These are phyloP conservation scores for Boletus rubroflammeus DNA, from an alignment of 768 basidiomycete species.

Conservation along the genomic window DNA sequence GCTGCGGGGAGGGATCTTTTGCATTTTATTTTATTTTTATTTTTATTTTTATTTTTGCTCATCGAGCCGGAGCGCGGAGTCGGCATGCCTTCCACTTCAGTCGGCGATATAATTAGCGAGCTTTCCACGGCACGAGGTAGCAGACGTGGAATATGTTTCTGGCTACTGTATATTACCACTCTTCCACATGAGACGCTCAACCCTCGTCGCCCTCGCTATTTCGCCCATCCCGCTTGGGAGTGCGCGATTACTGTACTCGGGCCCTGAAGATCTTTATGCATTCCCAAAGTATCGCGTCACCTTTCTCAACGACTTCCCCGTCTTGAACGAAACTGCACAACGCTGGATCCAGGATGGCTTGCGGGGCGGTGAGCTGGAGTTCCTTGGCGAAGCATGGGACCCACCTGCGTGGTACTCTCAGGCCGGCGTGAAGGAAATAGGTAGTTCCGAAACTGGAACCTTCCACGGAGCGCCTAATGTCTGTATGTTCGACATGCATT, in stretches of 20 bases:
- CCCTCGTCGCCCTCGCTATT: slow-evolving; percentile 16
- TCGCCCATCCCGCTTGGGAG: slow-evolving; percentile 10
- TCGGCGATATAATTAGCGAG: slow-evolving; percentile 32
- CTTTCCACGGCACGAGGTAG: slow-evolving; percentile 16
- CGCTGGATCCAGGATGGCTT: slow-evolving; percentile 73
- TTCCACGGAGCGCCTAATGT: slow-evolving; percentile 22
- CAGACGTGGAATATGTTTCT: slow-evolving; percentile 10
- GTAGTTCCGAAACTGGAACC: slow-evolving; percentile 42
- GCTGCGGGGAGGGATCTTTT: not conserved
- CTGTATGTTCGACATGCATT: slow-evolving; percentile 36
- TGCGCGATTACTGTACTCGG: slow-evolving; percentile 53
- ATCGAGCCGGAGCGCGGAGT: slow-evolving; percentile 29
- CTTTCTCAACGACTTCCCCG: slow-evolving; percentile 76
- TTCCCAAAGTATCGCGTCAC: slow-evolving; percentile 80
- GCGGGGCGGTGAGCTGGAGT: slow-evolving; percentile 71
- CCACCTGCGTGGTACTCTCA: slow-evolving; percentile 39
- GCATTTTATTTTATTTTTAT: not conserved
- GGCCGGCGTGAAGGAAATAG: slow-evolving; percentile 55
- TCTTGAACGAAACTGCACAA: slow-evolving; percentile 68
- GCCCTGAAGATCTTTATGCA: slow-evolving; percentile 77
- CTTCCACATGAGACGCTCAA: slow-evolving; percentile 17
- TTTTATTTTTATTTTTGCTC: not conserved
- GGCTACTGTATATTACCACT: not conserved
- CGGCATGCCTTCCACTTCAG: slow-evolving; percentile 18
- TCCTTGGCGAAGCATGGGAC: slow-evolving; percentile 62